Percentiles rank a stretch among this genome's conserved stretches.
phyloP scores from a whole-genome alignment of 768 basidiomycete genomes.

The Mycena galopus region DNA sequence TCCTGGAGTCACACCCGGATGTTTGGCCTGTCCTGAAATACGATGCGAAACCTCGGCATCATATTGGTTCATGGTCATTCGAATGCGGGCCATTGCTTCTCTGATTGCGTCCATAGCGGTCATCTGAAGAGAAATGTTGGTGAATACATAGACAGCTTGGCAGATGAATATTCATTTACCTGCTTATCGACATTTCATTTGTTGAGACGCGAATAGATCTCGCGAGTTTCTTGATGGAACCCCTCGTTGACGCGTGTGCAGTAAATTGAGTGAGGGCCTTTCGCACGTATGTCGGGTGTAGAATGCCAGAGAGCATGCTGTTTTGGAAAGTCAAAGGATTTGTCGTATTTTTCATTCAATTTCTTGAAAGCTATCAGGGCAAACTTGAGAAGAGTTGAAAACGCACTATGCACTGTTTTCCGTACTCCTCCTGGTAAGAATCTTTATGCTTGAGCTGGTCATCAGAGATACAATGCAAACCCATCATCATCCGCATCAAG shows the following conservation, averaged over 20 bases:
- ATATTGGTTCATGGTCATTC: conserved; percentile 27
- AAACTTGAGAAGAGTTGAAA: too few relatives aligned
- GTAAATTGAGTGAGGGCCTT: conserved; percentile 23
- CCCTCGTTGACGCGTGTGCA: conserved; percentile 30
- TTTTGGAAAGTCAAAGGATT: conserved; percentile 25
- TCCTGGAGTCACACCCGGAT: neutral
- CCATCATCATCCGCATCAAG: conserved; percentile 23
- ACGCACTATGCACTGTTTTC: too few relatives aligned
- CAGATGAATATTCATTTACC: neutral
- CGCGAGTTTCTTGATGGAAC: conserved; percentile 18
- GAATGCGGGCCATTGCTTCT: conserved; percentile 34
- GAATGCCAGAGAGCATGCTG: conserved; percentile 11
- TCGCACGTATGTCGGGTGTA: neutral
- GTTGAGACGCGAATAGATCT: conserved; percentile 20
- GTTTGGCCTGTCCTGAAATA: neutral
- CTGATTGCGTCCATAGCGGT: conserved; percentile 13
- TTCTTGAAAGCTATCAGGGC: conserved; percentile 2
- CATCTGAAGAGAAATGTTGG: neutral
- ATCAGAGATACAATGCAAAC: too few relatives aligned
- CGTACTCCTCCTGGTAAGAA: too few relatives aligned
- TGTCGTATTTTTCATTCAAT: conserved; percentile 10
- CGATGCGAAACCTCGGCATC: conserved; percentile 7
- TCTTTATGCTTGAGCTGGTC: too few relatives aligned
- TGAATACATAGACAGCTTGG: neutral
- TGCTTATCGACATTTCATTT: conserved; percentile 15